Evolutionary conservation across 305 asterid genomes (phyloP).

Genomic region (Petunia hybrid): DNA sequence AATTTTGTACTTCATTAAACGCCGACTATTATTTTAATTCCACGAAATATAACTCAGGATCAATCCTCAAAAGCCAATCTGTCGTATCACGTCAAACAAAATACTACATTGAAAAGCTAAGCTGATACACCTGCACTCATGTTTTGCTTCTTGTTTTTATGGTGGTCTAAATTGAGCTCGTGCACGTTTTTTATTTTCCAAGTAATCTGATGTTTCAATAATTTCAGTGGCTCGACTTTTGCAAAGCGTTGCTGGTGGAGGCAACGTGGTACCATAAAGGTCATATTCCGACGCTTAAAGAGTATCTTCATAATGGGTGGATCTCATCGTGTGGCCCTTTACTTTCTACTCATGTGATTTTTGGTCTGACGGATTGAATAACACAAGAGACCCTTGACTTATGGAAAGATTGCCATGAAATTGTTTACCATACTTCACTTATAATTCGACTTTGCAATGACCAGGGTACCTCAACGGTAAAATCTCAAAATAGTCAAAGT

Average conservation of each 20-base stretch:
- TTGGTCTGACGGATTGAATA: conserved; percentile 44
- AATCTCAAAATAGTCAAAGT: not conserved
- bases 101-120: no score
- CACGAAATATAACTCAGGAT: no score
- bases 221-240: conserved; percentile 66
- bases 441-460: conserved; percentile 70
- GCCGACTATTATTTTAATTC: no score
- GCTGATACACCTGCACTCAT: no score
- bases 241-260: conserved; percentile 59
- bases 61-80: no score
- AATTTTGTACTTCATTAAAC: no score
- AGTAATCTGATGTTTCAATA: not conserved
- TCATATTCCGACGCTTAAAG: conserved; percentile 53
- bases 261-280: conserved; percentile 64
- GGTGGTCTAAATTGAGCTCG: no score
- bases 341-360: conserved; percentile 48
- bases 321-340: conserved; percentile 57
- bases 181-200: no score
- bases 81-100: no score
- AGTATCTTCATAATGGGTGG: conserved; percentile 66
- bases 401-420: conserved; percentile 41
- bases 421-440: conserved; percentile 52
- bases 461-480: conserved; percentile 62
- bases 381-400: conserved; percentile 28
- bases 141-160: no score